Conservation (phyloP, 163 green algal genomes). For the Scenedesmus sp. region DNA sequence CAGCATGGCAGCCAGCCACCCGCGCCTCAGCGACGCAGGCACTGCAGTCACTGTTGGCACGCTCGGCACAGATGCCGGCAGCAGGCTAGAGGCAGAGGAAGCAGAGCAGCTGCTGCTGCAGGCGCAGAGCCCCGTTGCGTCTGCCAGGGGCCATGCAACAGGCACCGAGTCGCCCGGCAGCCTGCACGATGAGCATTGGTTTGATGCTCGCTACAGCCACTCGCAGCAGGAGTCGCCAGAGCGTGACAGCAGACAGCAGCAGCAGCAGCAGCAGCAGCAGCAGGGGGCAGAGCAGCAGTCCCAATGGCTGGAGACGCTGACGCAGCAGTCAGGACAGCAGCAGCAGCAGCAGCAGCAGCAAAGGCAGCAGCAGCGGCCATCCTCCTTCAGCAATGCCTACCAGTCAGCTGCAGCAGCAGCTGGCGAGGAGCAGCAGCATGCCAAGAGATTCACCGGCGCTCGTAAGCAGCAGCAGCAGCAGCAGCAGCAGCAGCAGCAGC, state of each 20-base stretch:
- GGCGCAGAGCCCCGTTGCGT: not conserved
- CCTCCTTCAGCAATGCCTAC: not conserved
- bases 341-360: not conserved
- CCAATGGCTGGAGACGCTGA: not conserved
- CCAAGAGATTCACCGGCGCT: not conserved
- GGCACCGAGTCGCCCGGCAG: not conserved
- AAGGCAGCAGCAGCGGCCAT: not conserved
- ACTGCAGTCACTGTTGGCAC: not conserved
- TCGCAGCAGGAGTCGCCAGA: not conserved
- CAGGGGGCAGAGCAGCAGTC: not conserved
- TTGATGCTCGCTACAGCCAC: constrained; percentile 17
- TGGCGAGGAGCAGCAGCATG: not conserved
- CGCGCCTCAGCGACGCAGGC: not conserved
- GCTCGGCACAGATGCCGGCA: not conserved
- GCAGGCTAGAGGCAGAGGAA: not conserved
- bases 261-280: constrained; percentile 11
- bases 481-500: not conserved
- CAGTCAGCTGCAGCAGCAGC: not conserved
- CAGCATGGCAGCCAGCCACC: not conserved
- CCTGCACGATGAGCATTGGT: not conserved
- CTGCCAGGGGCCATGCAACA: not conserved
- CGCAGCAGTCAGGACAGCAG: not conserved
- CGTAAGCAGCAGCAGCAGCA: not conserved
- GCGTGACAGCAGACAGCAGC: not conserved
- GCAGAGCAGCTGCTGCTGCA: constrained; percentile 9